Evolutionary conservation across 1,284 basidiomycete species (phyloP).

Genomic region (Cryptococcus sp.): DNA sequence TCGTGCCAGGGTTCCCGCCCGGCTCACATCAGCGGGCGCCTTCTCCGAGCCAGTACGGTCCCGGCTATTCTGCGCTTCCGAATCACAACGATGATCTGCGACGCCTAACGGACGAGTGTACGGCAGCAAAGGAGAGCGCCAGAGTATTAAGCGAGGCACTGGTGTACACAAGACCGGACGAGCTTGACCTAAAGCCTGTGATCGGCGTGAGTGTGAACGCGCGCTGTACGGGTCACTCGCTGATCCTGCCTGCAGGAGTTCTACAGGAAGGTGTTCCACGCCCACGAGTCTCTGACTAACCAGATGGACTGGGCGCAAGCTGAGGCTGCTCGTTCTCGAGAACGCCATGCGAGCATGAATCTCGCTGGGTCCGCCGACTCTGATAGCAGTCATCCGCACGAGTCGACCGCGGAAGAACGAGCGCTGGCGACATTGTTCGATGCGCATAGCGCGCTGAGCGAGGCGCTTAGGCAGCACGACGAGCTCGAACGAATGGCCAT

Average conservation of each 20-base stretch:
- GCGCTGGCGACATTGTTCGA: slow-evolving; percentile 47
- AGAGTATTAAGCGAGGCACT: slow-evolving; percentile 43
- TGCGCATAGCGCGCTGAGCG: slow-evolving; percentile 39
- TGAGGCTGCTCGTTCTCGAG: slow-evolving; percentile 48
- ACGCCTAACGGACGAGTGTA: slow-evolving; percentile 43
- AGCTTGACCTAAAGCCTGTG: slow-evolving; percentile 37
- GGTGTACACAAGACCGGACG: slow-evolving; percentile 39
- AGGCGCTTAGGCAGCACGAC: slow-evolving; percentile 47
- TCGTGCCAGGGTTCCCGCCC: not conserved
- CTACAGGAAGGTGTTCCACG: slow-evolving; percentile 48
- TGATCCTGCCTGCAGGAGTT: slow-evolving; percentile 43
- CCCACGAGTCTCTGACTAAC: slow-evolving; percentile 50
- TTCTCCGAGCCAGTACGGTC: not conserved
- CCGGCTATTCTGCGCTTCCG: slow-evolving; percentile 35
- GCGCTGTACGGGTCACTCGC: not conserved
- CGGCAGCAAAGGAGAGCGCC: slow-evolving; percentile 41
- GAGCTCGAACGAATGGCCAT: slow-evolving; percentile 42
- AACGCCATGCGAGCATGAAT: slow-evolving; percentile 24
- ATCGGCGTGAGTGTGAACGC: slow-evolving; percentile 30
- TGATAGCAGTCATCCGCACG: slow-evolving; percentile 7
- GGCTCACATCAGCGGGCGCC: not conserved
- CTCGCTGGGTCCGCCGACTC: slow-evolving; percentile 11
- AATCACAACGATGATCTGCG: slow-evolving; percentile 44
- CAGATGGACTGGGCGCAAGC: slow-evolving; percentile 56
- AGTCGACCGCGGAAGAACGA: slow-evolving; percentile 36